Conservation (phyloP, 176 grass and related monocot genomes). For the Microstegium vimineum region DNA sequence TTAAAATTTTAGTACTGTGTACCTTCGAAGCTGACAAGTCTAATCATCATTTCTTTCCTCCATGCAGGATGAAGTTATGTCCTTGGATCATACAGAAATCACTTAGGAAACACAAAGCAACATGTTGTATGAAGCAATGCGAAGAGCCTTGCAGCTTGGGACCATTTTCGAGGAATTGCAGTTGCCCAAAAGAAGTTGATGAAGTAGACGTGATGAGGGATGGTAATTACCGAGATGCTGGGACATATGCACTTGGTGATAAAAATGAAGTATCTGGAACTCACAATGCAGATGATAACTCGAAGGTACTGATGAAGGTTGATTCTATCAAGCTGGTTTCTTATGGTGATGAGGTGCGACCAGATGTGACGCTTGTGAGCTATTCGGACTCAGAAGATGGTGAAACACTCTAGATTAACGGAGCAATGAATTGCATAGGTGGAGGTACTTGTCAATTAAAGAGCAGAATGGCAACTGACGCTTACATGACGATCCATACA, state of each 20-base stretch:
- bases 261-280: neutral
- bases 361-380: neutral
- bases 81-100: neutral
- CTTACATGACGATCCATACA: too few species aligned
- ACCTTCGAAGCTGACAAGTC: neutral
- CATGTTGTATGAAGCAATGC: neutral
- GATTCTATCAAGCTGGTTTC: neutral
- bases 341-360: neutral
- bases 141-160: conserved; percentile 11
- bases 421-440: neutral
- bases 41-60: neutral
- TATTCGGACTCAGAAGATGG: neutral
- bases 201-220: neutral
- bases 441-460: neutral
- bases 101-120: neutral
- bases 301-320: neutral
- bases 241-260: neutral
- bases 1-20: neutral
- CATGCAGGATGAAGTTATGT: neutral
- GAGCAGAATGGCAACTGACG: too few species aligned
- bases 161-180: neutral
- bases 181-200: neutral
- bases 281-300: neutral
- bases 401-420: neutral
- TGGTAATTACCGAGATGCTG: neutral